Percentiles rank a stretch among this genome's conserved stretches.
phyloP scores from a whole-genome alignment of 345 rosid species.

The Moricandia arvensis region DNA sequence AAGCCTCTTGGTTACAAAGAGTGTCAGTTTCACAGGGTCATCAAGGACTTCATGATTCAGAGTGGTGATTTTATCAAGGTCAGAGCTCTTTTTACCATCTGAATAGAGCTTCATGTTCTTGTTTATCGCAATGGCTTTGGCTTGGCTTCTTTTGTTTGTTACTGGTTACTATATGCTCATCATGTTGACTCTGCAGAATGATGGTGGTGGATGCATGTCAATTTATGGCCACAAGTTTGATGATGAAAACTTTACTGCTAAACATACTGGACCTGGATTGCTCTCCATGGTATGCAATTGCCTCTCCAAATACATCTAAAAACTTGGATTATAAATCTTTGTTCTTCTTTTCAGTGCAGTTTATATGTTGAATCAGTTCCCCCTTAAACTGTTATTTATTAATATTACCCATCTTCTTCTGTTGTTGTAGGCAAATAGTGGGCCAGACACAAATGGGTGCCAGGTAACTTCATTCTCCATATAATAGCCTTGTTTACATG shows the following conservation, averaged over 20 bases:
- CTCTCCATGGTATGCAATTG: conserved; percentile 72
- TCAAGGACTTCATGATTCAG: conserved; percentile 96
- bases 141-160: background rate
- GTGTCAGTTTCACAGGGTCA: conserved; percentile 91
- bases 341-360: no score
- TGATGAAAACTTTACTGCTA: conserved; percentile 84
- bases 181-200: conserved; percentile 59
- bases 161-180: background rate
- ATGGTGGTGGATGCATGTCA: conserved; percentile 89
- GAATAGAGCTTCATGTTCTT: no score
- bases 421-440: conserved; percentile 75
- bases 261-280: conserved; percentile 95
- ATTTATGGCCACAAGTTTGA: conserved; percentile 85
- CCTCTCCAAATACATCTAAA: background rate
- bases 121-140: no score
- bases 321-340: background rate
- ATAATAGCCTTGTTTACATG: background rate
- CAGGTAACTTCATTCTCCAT: conserved; percentile 53
- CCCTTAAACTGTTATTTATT: no score
- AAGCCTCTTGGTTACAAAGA: conserved; percentile 90
- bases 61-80: conserved; percentile 96
- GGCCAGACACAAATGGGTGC: conserved; percentile 80
- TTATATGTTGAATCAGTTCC: background rate
- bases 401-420: background rate
- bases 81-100: background rate